Conservation (phyloP, 2,329 filamentous ascomycete genomes). For the Didymellaceae sp. region DNA sequence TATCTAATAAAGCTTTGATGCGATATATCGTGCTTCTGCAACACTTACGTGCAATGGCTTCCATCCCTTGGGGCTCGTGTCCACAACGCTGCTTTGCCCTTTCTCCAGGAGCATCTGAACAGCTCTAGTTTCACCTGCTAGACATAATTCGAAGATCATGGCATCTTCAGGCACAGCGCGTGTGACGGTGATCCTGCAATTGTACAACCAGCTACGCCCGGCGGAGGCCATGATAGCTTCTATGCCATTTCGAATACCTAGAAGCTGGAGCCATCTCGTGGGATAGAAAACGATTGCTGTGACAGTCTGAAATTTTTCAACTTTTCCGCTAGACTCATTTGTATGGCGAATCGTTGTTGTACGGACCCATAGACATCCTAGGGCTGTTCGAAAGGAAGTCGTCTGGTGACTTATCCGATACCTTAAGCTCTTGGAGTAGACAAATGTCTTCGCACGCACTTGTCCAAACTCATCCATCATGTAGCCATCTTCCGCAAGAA, state of each 20-base stretch:
- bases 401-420: constrained; percentile 8
- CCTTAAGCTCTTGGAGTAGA: constrained; percentile 12
- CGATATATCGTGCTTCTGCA: not conserved
- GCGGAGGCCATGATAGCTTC: constrained; percentile 17
- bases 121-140: constrained; percentile 17
- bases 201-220: constrained; percentile 17
- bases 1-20: not conserved
- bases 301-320: constrained; percentile 1
- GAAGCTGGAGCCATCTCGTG: constrained; percentile 8
- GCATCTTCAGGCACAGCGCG: constrained; percentile 19
- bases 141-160: constrained; percentile 21
- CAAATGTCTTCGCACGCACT: constrained; percentile 17
- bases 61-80: constrained; percentile 23
- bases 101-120: constrained; percentile 18
- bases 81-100: constrained; percentile 18
- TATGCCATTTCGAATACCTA: constrained; percentile 13
- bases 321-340: not conserved
- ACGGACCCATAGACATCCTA: constrained; percentile 17
- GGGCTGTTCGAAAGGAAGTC: constrained; percentile 8
- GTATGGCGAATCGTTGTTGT: constrained; percentile 3
- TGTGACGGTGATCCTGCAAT: constrained; percentile 17
- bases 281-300: constrained; percentile 17
- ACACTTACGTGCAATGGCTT: constrained; percentile 18
- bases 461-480: constrained; percentile 20
- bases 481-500: constrained; percentile 22